Evolutionary conservation across 441 rosid species (phyloP).

Genomic region (Croton setiger): DNA sequence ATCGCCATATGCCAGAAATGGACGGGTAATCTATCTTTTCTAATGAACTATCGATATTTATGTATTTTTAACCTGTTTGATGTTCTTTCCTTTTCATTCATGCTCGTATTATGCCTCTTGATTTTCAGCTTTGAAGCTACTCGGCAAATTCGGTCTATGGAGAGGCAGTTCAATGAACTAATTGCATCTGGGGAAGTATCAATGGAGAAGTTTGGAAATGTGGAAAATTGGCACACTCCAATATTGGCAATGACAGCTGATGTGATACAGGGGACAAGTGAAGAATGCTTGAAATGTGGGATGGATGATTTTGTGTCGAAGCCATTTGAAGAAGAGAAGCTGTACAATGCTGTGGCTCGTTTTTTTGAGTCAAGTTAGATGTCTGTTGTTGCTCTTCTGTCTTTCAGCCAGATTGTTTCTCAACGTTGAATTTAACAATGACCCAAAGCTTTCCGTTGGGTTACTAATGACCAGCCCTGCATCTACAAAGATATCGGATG

Average conservation of each 20-base stretch:
- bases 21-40: slow-evolving; percentile 66
- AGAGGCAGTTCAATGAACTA: slow-evolving; percentile 51
- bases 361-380: slow-evolving; percentile 44
- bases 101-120: neutral
- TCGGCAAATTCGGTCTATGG: slow-evolving; percentile 54
- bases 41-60: neutral
- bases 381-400: slow-evolving; percentile 12
- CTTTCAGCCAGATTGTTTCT: slow-evolving; percentile 22
- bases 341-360: slow-evolving; percentile 71
- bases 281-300: slow-evolving; percentile 73
- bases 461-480: slow-evolving; percentile 18
- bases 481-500: slow-evolving; percentile 2
- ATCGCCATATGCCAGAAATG: slow-evolving; percentile 97
- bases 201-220: slow-evolving; percentile 37
- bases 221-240: slow-evolving; percentile 61
- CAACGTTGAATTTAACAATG: slow-evolving; percentile 14
- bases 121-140: slow-evolving; percentile 82
- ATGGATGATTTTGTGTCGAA: slow-evolving; percentile 89
- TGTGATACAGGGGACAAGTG: slow-evolving; percentile 77
- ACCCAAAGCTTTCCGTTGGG: slow-evolving; percentile 21
- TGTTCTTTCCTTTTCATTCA: neutral
- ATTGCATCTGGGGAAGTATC: slow-evolving; percentile 51
- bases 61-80: neutral
- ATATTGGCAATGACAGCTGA: slow-evolving; percentile 98
- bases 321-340: slow-evolving; percentile 86